phyloP scores from a whole-genome alignment of 2,329 filamentous ascomycete species.

The Thielaviopsis musarum region DNA sequence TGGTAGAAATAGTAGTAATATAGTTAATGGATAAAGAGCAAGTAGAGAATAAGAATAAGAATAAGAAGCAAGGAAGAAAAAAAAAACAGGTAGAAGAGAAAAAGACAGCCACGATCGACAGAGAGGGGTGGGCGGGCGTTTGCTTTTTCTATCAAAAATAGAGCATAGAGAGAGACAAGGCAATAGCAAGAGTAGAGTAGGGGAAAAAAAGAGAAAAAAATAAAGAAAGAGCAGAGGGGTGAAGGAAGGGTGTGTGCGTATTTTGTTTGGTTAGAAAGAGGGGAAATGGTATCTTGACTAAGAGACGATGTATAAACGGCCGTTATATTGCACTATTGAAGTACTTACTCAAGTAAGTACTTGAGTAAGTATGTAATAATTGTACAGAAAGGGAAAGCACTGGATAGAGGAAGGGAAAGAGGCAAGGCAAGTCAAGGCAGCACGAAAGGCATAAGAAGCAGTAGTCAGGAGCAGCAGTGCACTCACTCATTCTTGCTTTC shows the following conservation, averaged over 20 bases:
- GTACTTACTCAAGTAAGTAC: no score
- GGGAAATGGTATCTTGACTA: background rate
- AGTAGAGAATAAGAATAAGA: background rate
- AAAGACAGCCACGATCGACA: background rate
- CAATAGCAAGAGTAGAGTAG: no score
- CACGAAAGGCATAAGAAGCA: no score
- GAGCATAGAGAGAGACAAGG: background rate
- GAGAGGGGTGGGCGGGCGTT: background rate
- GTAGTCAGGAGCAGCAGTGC: no score
- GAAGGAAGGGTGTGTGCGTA: background rate
- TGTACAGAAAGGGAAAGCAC: no score
- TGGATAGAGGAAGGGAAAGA: background rate
- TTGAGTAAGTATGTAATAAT: no score
- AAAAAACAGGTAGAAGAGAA: background rate
- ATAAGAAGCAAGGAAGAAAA: background rate
- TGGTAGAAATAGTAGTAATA: slow-evolving; percentile 11
- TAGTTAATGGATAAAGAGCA: background rate
- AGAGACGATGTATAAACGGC: background rate
- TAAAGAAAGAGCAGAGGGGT: background rate
- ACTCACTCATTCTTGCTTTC: no score
- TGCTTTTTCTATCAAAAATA: background rate
- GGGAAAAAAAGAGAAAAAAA: background rate
- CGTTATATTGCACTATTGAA: no score
- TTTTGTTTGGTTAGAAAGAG: background rate
- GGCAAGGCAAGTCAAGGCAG: no score